Conservation (phyloP, 129 eudicot genomes). For the Kitagawia praeruptora region DNA sequence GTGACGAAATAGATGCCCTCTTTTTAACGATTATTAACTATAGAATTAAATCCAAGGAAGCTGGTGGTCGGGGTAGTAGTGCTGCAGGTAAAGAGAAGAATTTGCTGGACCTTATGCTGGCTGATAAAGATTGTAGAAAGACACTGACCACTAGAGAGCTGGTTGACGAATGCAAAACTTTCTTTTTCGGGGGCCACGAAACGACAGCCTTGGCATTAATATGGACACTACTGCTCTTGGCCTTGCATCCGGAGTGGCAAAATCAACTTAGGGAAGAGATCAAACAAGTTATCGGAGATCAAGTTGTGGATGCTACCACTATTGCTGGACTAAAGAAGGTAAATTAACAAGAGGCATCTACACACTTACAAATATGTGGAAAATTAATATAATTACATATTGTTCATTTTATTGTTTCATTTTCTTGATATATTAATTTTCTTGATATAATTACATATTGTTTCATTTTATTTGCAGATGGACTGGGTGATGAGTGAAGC, state of each 20-base stretch:
- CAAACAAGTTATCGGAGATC: conserved; percentile 59
- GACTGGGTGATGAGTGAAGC: conserved; percentile 96
- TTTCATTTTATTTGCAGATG: conserved; percentile 41
- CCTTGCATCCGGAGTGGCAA: conserved; percentile 75
- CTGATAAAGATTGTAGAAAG: conserved; percentile 28
- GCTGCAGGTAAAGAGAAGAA: conserved; percentile 26
- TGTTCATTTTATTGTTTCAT: not conserved
- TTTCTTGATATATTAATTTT: not conserved
- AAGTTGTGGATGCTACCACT: conserved; percentile 52
- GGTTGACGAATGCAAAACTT: conserved; percentile 64
- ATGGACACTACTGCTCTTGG: conserved; percentile 65
- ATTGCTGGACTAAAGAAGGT: conserved; percentile 90
- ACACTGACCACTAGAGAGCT: conserved; percentile 51
- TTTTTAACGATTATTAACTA: conserved; percentile 39
- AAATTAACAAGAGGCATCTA: not conserved
- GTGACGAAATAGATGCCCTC: conserved; percentile 64
- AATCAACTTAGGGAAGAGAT: conserved; percentile 67
- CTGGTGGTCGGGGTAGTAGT: not conserved
- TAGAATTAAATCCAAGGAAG: conserved; percentile 23
- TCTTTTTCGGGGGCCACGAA: conserved; percentile 57
- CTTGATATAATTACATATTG: not conserved
- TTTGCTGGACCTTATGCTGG: conserved; percentile 57
- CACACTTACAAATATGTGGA: not conserved
- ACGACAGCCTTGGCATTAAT: conserved; percentile 45
- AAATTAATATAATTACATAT: not conserved